phyloP scores from a whole-genome alignment of 2,329 filamentous ascomycete genomes.

The Cercospora sp. region DNA sequence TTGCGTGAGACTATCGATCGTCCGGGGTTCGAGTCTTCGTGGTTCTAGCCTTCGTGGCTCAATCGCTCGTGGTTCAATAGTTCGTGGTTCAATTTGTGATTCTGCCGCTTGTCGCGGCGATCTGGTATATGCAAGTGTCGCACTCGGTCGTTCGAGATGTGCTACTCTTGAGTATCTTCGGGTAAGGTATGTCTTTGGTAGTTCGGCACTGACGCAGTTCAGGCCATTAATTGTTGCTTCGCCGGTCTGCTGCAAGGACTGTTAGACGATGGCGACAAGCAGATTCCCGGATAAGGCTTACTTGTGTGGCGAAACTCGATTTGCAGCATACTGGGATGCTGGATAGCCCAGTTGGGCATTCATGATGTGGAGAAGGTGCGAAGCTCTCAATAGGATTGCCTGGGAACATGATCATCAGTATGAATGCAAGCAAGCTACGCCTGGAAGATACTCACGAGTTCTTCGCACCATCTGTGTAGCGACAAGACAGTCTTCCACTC shows the following conservation, averaged over 20 bases:
- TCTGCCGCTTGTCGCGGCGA: not conserved
- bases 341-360: not conserved
- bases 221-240: not conserved
- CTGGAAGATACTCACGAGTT: not conserved
- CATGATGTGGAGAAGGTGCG: not conserved
- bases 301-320: not conserved
- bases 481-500: not conserved
- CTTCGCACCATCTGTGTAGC: not conserved
- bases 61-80: not conserved
- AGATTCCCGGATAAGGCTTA: not conserved
- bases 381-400: not conserved
- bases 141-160: not conserved
- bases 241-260: not conserved
- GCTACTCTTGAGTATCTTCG: slow-evolving; percentile 5
- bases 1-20: not conserved
- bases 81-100: not conserved
- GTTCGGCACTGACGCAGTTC: slow-evolving; percentile 2
- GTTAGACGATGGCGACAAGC: not conserved
- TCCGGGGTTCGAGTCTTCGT: not conserved
- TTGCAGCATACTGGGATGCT: slow-evolving; percentile 1
- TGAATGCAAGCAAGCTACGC: not conserved
- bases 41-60: not conserved
- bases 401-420: not conserved
- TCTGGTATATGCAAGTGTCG: not conserved
- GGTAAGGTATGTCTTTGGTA: not conserved